Conservation (phyloP, 495 filamentous ascomycete species). For the Haplographium delicatum region DNA sequence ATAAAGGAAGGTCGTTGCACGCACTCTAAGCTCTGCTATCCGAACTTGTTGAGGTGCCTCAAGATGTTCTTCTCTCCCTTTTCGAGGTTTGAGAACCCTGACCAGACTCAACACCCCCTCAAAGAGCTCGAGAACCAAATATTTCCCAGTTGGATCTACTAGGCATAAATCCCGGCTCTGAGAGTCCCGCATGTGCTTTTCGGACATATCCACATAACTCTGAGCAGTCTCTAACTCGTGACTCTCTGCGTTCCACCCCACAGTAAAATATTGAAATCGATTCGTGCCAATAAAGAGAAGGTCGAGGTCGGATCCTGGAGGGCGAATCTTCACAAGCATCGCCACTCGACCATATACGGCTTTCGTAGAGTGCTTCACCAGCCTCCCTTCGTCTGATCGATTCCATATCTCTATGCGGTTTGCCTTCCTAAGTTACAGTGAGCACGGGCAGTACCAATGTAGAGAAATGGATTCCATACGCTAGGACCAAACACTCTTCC, state of each 20-base stretch:
- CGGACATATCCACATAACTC: conserved; percentile 64
- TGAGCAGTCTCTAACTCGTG: conserved; percentile 62
- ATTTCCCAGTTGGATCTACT: conserved; percentile 75
- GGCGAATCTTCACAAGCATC: conserved; percentile 77
- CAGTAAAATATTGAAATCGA: conserved; percentile 81
- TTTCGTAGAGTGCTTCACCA: conserved; percentile 57
- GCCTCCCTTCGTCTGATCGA: conserved; percentile 28
- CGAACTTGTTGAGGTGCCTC: conserved; percentile 66
- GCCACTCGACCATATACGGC: conserved; percentile 77
- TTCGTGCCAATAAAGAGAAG: conserved; percentile 92
- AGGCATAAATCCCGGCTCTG: conserved; percentile 70
- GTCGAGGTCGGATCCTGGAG: conserved; percentile 66
- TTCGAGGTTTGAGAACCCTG: conserved; percentile 58
- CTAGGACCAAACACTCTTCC: conserved; percentile 78
- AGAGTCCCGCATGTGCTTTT: conserved; percentile 74
- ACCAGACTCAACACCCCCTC: conserved; percentile 80
- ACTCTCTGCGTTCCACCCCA: conserved; percentile 70
- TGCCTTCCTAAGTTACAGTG: conserved; percentile 59
- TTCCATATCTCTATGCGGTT: conserved; percentile 85
- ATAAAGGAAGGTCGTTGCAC: conserved; percentile 75
- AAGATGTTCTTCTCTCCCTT: conserved; percentile 49
- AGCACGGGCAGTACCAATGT: no score
- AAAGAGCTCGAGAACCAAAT: conserved; percentile 82
- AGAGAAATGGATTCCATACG: conserved; percentile 61
- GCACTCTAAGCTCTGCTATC: conserved; percentile 82